Evolutionary conservation across 495 filamentous ascomycete genomes (phyloP), one percentile per base, ranked within the genome.

Genomic region (Penicillium dipodomyicola): DNA sequence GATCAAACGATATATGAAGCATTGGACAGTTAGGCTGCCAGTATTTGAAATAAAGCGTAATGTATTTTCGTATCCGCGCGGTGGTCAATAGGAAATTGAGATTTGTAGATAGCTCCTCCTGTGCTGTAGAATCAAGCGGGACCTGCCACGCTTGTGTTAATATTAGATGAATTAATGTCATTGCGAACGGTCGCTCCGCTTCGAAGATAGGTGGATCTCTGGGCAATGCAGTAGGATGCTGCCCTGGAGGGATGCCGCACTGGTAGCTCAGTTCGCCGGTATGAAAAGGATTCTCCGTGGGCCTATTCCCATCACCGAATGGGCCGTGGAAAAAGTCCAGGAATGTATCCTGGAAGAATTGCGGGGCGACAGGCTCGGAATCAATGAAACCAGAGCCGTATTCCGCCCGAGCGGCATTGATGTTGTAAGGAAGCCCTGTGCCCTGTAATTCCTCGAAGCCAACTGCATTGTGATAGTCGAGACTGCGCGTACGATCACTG

Each of bases 21-120:
- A 79, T 73, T 2, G 73, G 54, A 49, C 75, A 78, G 57, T 71
- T 77, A 4, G 65, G 69, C 33, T 80, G 76, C 78, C 78, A 80
- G 54, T 72, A 75, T 45, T 69, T 69, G 58, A 77, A 77, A 56
- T 79, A 79, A 5, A 79, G 60, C 14, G 60, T 46, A 0, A 73
- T 56, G 32, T 74, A 76, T 45, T 74, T 77, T 10, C 67, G 71
- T 19, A 80, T 77, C 15, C 72, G 70, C 1, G 70, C 65, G 0
- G 77, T 77, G 0, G 71, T 76, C 25, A 80, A 64, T 2, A 79
- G 46, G 20, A 71, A 75, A 41, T 68, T 72, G 4, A 78, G 64
- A 22, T 69, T 67, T 4, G 65, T 54, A 4, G 74, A 71, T 5
- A 81, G 65, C 43, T 76, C 75, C 19, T 74, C 69, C 32, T 78